Base-by-base conservation (phyloP, 2,329 filamentous ascomycete species). In the Alternaria panax region DNA sequence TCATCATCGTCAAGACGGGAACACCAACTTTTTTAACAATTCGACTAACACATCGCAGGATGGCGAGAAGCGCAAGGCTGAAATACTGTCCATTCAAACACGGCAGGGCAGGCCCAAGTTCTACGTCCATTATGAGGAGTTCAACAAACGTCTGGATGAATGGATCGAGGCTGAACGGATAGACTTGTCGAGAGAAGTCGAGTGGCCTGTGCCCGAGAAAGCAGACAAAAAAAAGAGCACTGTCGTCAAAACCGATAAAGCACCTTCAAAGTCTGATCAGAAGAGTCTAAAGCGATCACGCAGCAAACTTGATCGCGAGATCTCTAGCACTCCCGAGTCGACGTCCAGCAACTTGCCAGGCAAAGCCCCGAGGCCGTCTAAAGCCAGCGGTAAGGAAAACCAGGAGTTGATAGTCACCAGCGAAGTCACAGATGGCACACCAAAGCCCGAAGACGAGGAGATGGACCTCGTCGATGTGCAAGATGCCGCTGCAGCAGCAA, bases 101-200 rank as follows among this genome's bases (percentile, higher is more conserved):
- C 91, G 92, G 22, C 96, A 96, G 79, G 94, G 92, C 72, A 90
- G 91, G 16, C 90, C 92, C 38, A 91, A 92, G 55, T 97, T 94
- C 75, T 97, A 97, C 79, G 96, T 96, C 72, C 96, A 98, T 78
- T 98, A 97, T 77, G 92, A 97, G 75, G 96, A 96, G 73, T 98
- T 97, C 86, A 98, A 98, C 81, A 98, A 98, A 71, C 87, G 88
- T 83, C 81, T 89, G 30, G 87, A 89, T 69, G 95, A 99, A 83
- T 99, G 95, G 95, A 89, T 99, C 9, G 85, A 91, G 2, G 86
- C 90, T 28, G 84, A 87, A 34, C 87, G 95, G 34, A 92, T 99
- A 67, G 92, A 98, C 76, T 89, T 99, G 58, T 84, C 86, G 1
- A 89, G 92, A 67, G 93, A 97, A 71, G 95, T 99, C 54, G 95